Percentiles rank a stretch among this genome's conserved stretches.
Conservation (phyloP, 1,139 yeast species). For the Nakaseomyces delphensis region DNA sequence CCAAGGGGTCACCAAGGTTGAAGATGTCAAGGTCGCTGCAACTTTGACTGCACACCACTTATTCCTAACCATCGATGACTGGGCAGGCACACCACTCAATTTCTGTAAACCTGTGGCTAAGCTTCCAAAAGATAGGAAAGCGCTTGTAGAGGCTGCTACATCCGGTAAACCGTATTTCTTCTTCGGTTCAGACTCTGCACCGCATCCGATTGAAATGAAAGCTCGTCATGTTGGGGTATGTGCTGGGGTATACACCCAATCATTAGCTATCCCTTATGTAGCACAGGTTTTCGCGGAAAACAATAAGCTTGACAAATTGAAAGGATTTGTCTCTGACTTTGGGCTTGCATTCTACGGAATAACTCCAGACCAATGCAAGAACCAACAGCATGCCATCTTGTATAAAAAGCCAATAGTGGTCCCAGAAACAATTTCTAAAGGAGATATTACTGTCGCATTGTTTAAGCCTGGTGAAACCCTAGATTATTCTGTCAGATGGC, state of each 20-base stretch:
- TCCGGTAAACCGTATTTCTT: conserved; percentile 89
- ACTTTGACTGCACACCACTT: conserved; percentile 95
- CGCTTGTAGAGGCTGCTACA: conserved; percentile 78
- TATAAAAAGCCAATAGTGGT: conserved; percentile 44
- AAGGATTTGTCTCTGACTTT: conserved; percentile 63
- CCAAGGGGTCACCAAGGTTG: conserved; percentile 35
- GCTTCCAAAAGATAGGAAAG: conserved; percentile 72
- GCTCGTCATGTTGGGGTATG: conserved; percentile 76
- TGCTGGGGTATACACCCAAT: conserved; percentile 94
- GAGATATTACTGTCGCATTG: conserved; percentile 61
- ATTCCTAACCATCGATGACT: conserved; percentile 76
- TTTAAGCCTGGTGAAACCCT: conserved; percentile 76
- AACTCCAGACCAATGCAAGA: conserved; percentile 34
- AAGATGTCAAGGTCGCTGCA: conserved; percentile 61
- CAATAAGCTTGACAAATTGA: conserved; percentile 55
- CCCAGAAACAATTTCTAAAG: conserved; percentile 48
- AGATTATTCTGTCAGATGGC: conserved; percentile 75
- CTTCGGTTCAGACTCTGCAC: conserved; percentile 97
- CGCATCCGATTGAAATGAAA: conserved; percentile 78
- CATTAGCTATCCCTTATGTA: conserved; percentile 69
- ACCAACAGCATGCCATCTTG: conserved; percentile 43
- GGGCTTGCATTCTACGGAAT: conserved; percentile 67
- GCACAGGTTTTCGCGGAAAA: conserved; percentile 76
- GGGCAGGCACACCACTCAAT: conserved; percentile 95
- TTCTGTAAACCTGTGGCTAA: conserved; percentile 98